phyloP scores from a whole-genome alignment of 1,284 basidiomycete genomes.

The Ganoderma leucocontextum region DNA sequence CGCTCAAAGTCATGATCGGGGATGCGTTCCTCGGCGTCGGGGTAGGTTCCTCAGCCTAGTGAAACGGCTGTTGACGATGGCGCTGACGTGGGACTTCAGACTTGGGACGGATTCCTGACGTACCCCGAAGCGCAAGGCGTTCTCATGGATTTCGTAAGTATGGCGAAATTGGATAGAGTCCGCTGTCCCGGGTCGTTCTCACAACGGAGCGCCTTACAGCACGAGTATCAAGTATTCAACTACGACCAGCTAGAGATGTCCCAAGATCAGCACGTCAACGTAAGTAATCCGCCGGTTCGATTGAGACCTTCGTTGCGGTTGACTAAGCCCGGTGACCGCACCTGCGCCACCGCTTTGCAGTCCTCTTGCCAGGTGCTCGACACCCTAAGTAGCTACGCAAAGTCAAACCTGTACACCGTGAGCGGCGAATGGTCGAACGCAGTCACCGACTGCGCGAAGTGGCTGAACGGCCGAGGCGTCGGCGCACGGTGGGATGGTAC shows the following conservation, averaged over 20 bases:
- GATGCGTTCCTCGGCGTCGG: constrained; percentile 75
- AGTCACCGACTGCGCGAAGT: constrained; percentile 82
- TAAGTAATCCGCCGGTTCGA: constrained; percentile 34
- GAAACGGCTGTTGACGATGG: background rate
- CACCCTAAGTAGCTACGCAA: constrained; percentile 47
- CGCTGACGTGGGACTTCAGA: constrained; percentile 41
- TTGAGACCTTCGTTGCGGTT: constrained; percentile 12
- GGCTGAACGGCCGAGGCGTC: constrained; percentile 76
- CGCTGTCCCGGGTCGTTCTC: background rate
- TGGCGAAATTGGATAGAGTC: constrained; percentile 27
- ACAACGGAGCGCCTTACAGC: constrained; percentile 47
- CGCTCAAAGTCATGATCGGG: constrained; percentile 71
- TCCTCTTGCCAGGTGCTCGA: constrained; percentile 39
- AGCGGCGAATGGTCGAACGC: constrained; percentile 85
- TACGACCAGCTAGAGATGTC: constrained; percentile 62
- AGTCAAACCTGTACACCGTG: constrained; percentile 66
- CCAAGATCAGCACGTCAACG: constrained; percentile 63
- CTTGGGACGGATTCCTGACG: constrained; percentile 70
- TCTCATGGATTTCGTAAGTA: constrained; percentile 66
- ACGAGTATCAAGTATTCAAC: constrained; percentile 85
- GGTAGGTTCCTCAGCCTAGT: constrained; percentile 42
- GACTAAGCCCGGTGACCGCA: background rate
- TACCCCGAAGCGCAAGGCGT: constrained; percentile 59
- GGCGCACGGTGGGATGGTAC: constrained; percentile 79
- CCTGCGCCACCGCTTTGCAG: constrained; percentile 18